Evolutionary conservation across 208 protist genomes (phyloP), one percentile per base, ranked within the genome.

Genomic region (Leishmania braziliensis): DNA sequence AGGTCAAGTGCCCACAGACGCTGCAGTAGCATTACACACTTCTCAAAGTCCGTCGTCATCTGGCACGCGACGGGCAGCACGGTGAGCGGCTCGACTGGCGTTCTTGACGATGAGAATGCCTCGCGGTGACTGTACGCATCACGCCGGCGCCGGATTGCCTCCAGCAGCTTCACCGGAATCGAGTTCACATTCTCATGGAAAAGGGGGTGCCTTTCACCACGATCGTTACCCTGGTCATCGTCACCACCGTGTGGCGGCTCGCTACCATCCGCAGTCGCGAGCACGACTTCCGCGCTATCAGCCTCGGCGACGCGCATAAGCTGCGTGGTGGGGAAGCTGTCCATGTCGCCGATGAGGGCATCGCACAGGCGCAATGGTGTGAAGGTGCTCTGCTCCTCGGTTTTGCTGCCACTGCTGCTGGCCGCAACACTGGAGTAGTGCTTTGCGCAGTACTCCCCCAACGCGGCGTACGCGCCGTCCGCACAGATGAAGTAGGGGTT

Each of bases 11-110:
- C 39, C 1, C 69, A 56, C 66, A 88, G 85, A 10, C 88, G 84
- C 51, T 85, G 76, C 39, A 95, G 43, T 46, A 97, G 84, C 18
- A 74, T 66, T 0, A 97, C 69, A 36, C 86, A 82, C 79, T 97
- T 97, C 8, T 83, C 43, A 77, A 97, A 97, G 88, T 97, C 93
- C 5, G 93, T 95, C n/a, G 93, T 88, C 84, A 94, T 85, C 70
- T 97, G 93, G 79, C 93, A 97, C 23, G 73, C 56, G 6, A 95
- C 78, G 60, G 87, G 90, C 36, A 97, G 43, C 62, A 88, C 73
- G 33, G 91, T 75, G 18, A 87, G 77, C 51, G 70, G 60, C 3
- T 81, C 66, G 20, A 29, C 29, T 51, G 60, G 77, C 14, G 71
- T 68, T n/a, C 43, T 4, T 4, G 56, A 14, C 36, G 51, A 0